Base-by-base conservation (phyloP, 768 basidiomycete genomes). In the Hortiboletus campestris region DNA sequence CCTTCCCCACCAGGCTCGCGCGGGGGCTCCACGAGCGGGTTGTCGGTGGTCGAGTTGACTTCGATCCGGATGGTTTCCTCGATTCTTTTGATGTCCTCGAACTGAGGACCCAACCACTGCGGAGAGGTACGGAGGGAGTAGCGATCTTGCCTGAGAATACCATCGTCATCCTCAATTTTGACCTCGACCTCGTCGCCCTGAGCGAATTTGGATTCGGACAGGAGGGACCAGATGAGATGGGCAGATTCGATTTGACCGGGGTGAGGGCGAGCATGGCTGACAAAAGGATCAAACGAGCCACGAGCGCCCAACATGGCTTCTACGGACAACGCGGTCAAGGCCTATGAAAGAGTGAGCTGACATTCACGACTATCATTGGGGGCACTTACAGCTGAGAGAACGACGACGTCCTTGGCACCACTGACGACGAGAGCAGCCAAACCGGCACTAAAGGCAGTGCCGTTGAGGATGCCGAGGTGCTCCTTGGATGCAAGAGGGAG, bases 21-120 rank as follows among this genome's bases (percentile, higher is more conserved):
- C 4, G 94, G 80, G 13, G 92, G 89, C 57, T 94, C 88, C 38
- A 93, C 76, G 9, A 94, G 80, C 1, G 92, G 92, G 66, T 94
- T 94, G 67, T 94, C 92, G 5, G 92, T 94, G 19, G 92, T 93
- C 31, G 89, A 89, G 68, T 94, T 94, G 73, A 88, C 84, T 68
- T 94, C 92, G 34, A 80, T 77, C 4, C 84, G 83, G 36, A 94
- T 75, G 4, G 84, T 81, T 34, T 80, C 79, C 50, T 84, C 72
- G 3, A 92, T 80, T 13, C 79, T 74, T 4, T 90, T 74, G 46
- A 94, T 77, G 61, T 92, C 90, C 68, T 92, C 89, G 28, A 93
- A 76, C 64, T 91, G 89, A 12, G 92, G 92, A 12, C 92, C 92
- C 45, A 94, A 75, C 75, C 89, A 94, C 70, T 94, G 91, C 4